phyloP scores from a whole-genome alignment of 306 rosid species.

The Cicer arietinum region DNA sequence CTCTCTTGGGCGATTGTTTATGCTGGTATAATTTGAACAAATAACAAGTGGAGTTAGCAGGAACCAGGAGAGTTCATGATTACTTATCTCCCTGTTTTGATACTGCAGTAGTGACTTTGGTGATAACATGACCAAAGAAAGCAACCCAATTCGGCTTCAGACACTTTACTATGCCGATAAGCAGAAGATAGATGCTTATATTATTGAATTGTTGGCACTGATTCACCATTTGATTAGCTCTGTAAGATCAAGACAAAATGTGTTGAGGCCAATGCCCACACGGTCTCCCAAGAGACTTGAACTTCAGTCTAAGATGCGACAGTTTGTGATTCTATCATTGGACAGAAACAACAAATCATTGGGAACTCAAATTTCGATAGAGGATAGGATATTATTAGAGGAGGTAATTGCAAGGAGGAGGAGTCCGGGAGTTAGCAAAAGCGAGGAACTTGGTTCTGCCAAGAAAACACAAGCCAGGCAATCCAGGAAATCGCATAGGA shows the following conservation, averaged over 20 bases:
- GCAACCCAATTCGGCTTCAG: conserved; percentile 69
- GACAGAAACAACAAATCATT: conserved; percentile 39
- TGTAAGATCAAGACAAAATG: conserved; percentile 64
- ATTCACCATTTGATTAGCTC: conserved; percentile 69
- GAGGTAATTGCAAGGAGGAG: conserved; percentile 57
- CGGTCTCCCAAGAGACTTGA: conserved; percentile 63
- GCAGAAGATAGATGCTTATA: conserved; percentile 67
- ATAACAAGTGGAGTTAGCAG: conserved; percentile 5
- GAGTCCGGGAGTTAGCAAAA: conserved; percentile 66
- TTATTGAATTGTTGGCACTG: conserved; percentile 75
- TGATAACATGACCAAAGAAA: conserved; percentile 49
- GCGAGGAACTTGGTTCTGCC: conserved; percentile 57
- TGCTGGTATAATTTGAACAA: neutral
- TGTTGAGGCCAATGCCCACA: conserved; percentile 52
- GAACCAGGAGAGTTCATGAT: neutral
- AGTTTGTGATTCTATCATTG: conserved; percentile 43
- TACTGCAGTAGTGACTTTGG: conserved; percentile 69
- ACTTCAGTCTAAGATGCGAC: conserved; percentile 68
- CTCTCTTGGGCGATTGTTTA: conserved; percentile 23
- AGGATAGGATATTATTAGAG: conserved; percentile 63
- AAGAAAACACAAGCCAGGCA: conserved; percentile 46
- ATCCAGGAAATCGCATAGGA: conserved; percentile 28
- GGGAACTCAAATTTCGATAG: conserved; percentile 54
- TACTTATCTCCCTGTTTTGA: conserved; percentile 26
- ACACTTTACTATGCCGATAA: conserved; percentile 84